Evolutionary conservation across 1,284 basidiomycete genomes (phyloP), one percentile per base, ranked within the genome.

Genomic region (Puccinia brachypodii): DNA sequence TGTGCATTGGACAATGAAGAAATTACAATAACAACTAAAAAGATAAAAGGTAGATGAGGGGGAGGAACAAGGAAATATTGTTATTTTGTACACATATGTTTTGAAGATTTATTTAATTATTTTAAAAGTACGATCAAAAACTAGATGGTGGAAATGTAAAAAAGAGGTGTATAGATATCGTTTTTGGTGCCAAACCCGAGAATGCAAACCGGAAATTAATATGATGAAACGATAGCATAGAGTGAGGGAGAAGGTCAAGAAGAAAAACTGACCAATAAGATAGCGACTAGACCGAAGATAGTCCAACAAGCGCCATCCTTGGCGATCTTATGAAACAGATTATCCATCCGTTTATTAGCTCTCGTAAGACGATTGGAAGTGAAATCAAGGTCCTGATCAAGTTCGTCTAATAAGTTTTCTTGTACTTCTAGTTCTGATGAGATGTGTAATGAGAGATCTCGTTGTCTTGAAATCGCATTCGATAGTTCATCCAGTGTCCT

Each of bases 261-360:
- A 42, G 50, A 64, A 11, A 1, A 44, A 62, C 71, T 9, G 14
- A 81, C 79, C 47, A 81, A 73, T 38, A 81, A 40, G 33, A 81
- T 19, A 40, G 71, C 72, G 16, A 81, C 79, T 22, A 81, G 58
- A 16, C 79, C 79, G 33, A 81, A 74, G 25, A 81, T 81, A 4
- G 72, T 81, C 79, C 79, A 81, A 68, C 79, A 81, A 31, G 79
- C 72, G 25, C 79, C 79, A 69, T 81, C 79, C 56, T 72, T 73
- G 8, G 79, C 79, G 16, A 81, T 81, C 44, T 75, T 81, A 8
- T 58, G 58, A 50, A 75, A 75, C 50, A 81, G 13, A 60, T 36
- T 56, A 22, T 81, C 69, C 78, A 81, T 81, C 31, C 47, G 22
- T 11, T 40, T 64, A 47, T 81, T 81, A 13, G 79, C 72, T 16